These are phyloP conservation scores for Eucalyptus coolabah DNA, from an alignment of 345 rosid genomes.

Conservation along the genomic window DNA sequence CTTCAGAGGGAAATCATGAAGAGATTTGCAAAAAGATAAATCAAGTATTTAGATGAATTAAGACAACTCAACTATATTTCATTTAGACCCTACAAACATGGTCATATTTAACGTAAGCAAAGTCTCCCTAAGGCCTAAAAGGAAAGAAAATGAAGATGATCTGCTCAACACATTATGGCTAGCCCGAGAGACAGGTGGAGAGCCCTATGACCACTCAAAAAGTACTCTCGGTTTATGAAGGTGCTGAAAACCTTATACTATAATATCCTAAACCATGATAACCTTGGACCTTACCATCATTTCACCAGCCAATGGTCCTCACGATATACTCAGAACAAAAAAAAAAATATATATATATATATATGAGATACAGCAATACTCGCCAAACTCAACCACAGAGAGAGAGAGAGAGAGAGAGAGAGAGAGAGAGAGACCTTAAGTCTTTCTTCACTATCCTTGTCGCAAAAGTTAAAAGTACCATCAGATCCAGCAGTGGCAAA, in stretches of 20 bases:
- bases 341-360: no score
- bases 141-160: background rate
- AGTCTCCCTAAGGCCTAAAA: background rate
- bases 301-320: no score
- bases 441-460: conserved; percentile 95
- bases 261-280: background rate
- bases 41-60: background rate
- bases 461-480: conserved; percentile 97
- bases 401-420: background rate
- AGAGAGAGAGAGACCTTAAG: conserved; percentile 48
- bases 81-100: background rate
- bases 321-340: background rate
- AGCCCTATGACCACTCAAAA: background rate
- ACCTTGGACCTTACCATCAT: background rate
- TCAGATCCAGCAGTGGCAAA: conserved; percentile 98
- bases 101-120: background rate
- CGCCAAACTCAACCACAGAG: background rate
- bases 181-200: background rate
- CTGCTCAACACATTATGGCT: background rate
- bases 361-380: background rate
- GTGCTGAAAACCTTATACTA: background rate
- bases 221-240: background rate
- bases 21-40: background rate
- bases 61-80: background rate
- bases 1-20: background rate